Conservation (phyloP, 768 basidiomycete genomes). For the Pholiota microspora region DNA sequence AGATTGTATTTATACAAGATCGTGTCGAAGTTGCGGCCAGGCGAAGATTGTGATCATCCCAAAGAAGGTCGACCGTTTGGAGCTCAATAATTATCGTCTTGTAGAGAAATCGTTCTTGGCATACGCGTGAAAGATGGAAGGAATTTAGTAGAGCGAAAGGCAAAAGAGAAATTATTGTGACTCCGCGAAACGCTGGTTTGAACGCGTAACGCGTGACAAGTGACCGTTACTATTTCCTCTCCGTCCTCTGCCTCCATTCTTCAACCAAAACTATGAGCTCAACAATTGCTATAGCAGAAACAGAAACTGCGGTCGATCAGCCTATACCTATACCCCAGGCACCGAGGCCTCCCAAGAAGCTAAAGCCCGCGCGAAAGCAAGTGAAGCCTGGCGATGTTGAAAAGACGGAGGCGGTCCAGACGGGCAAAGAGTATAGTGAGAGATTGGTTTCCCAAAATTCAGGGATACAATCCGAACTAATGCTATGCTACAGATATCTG, state of each 20-base stretch:
- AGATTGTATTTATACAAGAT: too few species aligned
- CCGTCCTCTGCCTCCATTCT: not conserved
- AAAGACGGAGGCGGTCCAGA: constrained; percentile 84
- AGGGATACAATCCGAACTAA: constrained; percentile 1
- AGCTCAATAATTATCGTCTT: too few species aligned
- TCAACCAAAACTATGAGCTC: not conserved
- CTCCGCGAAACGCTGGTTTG: too few species aligned
- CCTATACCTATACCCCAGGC: constrained; percentile 22
- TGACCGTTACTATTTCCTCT: too few species aligned
- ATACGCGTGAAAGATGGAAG: too few species aligned
- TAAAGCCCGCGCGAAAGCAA: constrained; percentile 92
- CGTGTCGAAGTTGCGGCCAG: too few species aligned
- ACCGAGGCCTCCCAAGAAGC: constrained; percentile 51
- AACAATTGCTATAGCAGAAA: not conserved
- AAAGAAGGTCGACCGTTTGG: too few species aligned
- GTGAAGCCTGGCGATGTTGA: constrained; percentile 89
- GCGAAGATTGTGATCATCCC: too few species aligned
- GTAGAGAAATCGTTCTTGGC: too few species aligned
- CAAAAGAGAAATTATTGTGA: too few species aligned
- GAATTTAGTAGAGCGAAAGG: too few species aligned
- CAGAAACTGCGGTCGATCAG: not conserved
- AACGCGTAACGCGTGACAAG: too few species aligned
- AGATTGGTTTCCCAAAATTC: not conserved
- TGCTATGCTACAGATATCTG: constrained; percentile 69
- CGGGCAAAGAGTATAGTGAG: constrained; percentile 95